Evolutionary conservation across 148 eudicot genomes (phyloP), one percentile per base, ranked within the genome.

Genomic region (Vaccinium corymbosum): DNA sequence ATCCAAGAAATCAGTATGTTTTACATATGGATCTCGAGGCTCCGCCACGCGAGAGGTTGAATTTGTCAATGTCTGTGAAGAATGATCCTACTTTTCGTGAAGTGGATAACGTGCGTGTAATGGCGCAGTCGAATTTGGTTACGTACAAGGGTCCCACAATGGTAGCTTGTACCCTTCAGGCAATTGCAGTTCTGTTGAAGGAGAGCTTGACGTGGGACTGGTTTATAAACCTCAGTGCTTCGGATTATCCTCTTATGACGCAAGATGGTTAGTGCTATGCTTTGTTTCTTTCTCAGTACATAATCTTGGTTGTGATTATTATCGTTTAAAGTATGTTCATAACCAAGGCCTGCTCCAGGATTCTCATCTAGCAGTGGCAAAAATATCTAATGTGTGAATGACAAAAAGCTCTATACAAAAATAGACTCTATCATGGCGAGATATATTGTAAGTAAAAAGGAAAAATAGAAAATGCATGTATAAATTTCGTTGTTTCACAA

Each of bases 181-280:
- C 99, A n/a, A 89, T 93, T 82, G 89, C 99, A 1, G 91, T 97
- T 83, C 81, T 97, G 92, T 87, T 97, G 78, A 92, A 85, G 85
- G 95, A 93, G 88, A 90, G 94, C 82, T 71, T 79, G 85, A 83
- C 87, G 50, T 97, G 99, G 99, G 99, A 97, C 80, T 97, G 99
- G 99, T 97, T 97, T 86, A 95, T 97, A 19, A 97, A 97, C 84
- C 96, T 97, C 68, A 97, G 99, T 78, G 98, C 99, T 78, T 97
- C 99, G 4, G 99, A 97, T 93, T 97, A 97, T 92, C 99, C 99
- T 82, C 93, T 97, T 22, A 84, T 97, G 90, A 90, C 98, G 51
- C 99, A 95, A 89, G 99, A 97, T 90, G 99, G 99, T 96, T 27
- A 89, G 98, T 90, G 61, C 50, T 42, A 19, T 51, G 77, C 68